Evolutionary conservation across 2,329 filamentous ascomycete genomes (phyloP).

Genomic region (Trichoderma cornu-damae): DNA sequence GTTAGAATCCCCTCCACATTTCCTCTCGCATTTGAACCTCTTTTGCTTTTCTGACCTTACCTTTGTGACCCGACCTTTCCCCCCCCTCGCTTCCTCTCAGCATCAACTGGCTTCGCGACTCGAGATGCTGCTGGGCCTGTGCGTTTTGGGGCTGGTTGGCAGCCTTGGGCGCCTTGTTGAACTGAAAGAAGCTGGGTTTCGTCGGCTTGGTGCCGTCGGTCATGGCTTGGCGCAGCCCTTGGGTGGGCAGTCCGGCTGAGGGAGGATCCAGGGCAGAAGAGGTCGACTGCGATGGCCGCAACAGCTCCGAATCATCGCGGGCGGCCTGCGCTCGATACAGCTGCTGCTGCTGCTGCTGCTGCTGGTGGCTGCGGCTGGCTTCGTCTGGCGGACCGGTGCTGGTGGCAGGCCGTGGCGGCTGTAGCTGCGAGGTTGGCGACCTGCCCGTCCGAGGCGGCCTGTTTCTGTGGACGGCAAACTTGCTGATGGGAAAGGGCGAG

Average conservation of each 20-base stretch:
- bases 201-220: conserved; percentile 40
- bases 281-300: conserved; percentile 25
- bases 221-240: conserved; percentile 25
- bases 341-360: conserved; percentile 19
- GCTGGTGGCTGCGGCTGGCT: conserved; percentile 22
- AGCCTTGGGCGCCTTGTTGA: conserved; percentile 43
- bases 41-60: conserved; percentile 28
- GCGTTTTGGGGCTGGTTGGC: conserved; percentile 32
- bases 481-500: conserved; percentile 41
- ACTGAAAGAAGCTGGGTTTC: conserved; percentile 49
- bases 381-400: conserved; percentile 15
- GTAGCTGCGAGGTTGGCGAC: conserved; percentile 15
- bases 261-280: conserved; percentile 27
- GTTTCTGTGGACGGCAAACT: conserved; percentile 35
- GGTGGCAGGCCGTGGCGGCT: conserved; percentile 16
- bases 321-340: conserved; percentile 25
- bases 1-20: conserved; percentile 34
- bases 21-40: conserved; percentile 27
- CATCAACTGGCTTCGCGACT: conserved; percentile 36
- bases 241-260: conserved; percentile 23
- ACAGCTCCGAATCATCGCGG: conserved; percentile 22
- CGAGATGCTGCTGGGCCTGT: conserved; percentile 31
- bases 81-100: conserved; percentile 35
- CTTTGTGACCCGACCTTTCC: conserved; percentile 29
- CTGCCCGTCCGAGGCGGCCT: conserved; percentile 25